phyloP scores from a whole-genome alignment of 1,284 basidiomycete genomes.

The Ceratobasidium sp. region DNA sequence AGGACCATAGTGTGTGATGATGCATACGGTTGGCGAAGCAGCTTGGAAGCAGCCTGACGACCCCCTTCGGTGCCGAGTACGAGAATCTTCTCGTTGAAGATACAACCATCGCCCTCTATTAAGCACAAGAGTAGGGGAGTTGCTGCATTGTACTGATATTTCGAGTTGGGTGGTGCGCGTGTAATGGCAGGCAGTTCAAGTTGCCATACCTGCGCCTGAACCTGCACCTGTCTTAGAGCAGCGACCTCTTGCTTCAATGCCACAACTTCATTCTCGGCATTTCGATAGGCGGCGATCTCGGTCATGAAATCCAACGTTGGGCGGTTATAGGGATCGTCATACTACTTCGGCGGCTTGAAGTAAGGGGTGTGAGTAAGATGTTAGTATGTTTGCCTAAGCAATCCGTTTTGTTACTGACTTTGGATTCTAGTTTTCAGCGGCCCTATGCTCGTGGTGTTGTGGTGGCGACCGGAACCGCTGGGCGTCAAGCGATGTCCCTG shows the following conservation, averaged over 20 bases:
- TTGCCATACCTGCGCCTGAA: no score
- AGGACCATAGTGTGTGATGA: conserved; percentile 61
- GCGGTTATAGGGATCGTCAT: no score
- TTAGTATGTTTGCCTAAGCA: no score
- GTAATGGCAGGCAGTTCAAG: conserved; percentile 14
- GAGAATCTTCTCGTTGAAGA: conserved; percentile 60
- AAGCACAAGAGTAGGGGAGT: conserved; percentile 66
- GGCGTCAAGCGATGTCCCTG: background rate
- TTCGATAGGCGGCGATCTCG: no score
- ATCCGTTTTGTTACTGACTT: no score
- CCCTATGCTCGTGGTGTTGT: no score
- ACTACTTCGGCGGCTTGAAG: no score
- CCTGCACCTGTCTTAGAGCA: background rate
- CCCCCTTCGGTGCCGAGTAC: conserved; percentile 69
- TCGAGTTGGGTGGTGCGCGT: background rate
- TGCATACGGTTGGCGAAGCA: conserved; percentile 65
- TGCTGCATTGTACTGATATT: conserved; percentile 53
- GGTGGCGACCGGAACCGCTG: background rate
- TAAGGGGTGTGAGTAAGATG: no score
- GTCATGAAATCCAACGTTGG: no score
- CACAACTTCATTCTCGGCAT: background rate
- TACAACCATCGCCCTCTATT: conserved; percentile 75
- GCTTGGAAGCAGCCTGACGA: conserved; percentile 64
- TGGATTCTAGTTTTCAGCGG: no score
- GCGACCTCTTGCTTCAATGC: conserved; percentile 3